Percentiles rank a stretch among this genome's conserved stretches.
phyloP scores from a whole-genome alignment of 257 asterid genomes.

The Sherardia arvensis region DNA sequence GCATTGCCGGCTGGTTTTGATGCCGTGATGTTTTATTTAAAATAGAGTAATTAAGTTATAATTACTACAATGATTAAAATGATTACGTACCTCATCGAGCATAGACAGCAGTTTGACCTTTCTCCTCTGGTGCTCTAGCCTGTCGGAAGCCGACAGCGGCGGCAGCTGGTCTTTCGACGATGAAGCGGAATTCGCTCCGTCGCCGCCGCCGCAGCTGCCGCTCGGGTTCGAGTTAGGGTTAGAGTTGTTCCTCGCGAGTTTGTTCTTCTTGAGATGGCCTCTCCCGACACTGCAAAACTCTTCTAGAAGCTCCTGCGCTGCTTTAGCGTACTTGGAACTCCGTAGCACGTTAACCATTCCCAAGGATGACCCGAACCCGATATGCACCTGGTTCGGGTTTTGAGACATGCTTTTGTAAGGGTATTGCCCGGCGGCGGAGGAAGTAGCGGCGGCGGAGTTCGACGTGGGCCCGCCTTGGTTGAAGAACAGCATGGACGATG shows the following conservation, averaged over 20 bases:
- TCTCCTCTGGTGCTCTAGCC: conserved; percentile 88
- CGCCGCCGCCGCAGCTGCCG: conserved; percentile 17
- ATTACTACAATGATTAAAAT: conserved; percentile 32
- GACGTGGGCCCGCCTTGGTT: conserved; percentile 44
- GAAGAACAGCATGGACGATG: conserved; percentile 50
- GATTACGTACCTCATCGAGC: conserved; percentile 91
- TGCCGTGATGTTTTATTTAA: conserved; percentile 9
- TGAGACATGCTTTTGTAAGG: conserved; percentile 35
- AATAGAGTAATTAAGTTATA: conserved; percentile 20
- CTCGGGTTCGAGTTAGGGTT: conserved; percentile 41
- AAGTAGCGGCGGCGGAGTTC: conserved; percentile 21
- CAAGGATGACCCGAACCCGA: conserved; percentile 34
- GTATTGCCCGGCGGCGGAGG: conserved; percentile 25
- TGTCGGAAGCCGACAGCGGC: conserved; percentile 67
- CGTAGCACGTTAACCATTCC: conserved; percentile 54
- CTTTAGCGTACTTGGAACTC: conserved; percentile 64
- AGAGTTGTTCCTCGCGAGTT: conserved; percentile 22
- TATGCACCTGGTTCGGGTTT: conserved; percentile 21
- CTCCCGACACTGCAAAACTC: conserved; percentile 92
- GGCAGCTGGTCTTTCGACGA: conserved; percentile 50
- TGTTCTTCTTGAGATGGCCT: conserved; percentile 67
- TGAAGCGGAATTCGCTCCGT: conserved; percentile 31
- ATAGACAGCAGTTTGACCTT: conserved; percentile 96
- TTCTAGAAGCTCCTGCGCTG: conserved; percentile 76
- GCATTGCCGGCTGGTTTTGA: conserved; percentile 41